These are phyloP conservation scores for Pontederia paniculata DNA, from an alignment of 176 grass and related monocot genomes.

Conservation along the genomic window DNA sequence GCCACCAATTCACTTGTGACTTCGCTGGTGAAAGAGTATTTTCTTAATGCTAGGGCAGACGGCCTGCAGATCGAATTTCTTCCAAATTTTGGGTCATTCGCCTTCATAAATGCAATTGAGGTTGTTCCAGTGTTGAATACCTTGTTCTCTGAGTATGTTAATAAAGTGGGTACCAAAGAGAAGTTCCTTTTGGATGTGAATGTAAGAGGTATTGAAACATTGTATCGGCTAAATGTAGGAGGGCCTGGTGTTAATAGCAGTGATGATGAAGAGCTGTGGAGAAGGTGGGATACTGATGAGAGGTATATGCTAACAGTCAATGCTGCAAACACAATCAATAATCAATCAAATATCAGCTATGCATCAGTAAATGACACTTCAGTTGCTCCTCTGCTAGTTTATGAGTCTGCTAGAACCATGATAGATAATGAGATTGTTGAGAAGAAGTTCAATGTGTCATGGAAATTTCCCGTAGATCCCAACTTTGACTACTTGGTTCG, in stretches of 20 bases:
- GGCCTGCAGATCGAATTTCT: constrained; percentile 70
- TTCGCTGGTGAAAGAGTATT: constrained; percentile 83
- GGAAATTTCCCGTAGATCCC: constrained; percentile 65
- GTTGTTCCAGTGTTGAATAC: constrained; percentile 39
- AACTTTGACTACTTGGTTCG: constrained; percentile 95
- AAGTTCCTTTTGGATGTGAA: constrained; percentile 32
- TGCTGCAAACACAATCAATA: constrained; percentile 46
- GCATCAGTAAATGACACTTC: constrained; percentile 40
- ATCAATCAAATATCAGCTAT: constrained; percentile 55
- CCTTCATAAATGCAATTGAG: constrained; percentile 88
- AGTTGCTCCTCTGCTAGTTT: constrained; percentile 58
- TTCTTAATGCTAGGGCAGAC: constrained; percentile 39
- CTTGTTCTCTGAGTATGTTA: constrained; percentile 49
- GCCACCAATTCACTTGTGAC: constrained; percentile 32
- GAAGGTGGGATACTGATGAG: constrained; percentile 78
- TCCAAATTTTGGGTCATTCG: constrained; percentile 64
- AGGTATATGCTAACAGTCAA: constrained; percentile 70
- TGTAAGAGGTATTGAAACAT: constrained; percentile 53
- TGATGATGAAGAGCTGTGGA: constrained; percentile 43
- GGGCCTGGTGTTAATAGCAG: constrained; percentile 44
- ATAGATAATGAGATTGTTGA: constrained; percentile 78
- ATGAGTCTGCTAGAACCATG: constrained; percentile 87
- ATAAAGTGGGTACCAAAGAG: constrained; percentile 34
- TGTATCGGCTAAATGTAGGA: constrained; percentile 84
- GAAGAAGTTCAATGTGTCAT: constrained; percentile 79